Conservation (phyloP, 495 filamentous ascomycete genomes). For the Durotheca rogersii region DNA sequence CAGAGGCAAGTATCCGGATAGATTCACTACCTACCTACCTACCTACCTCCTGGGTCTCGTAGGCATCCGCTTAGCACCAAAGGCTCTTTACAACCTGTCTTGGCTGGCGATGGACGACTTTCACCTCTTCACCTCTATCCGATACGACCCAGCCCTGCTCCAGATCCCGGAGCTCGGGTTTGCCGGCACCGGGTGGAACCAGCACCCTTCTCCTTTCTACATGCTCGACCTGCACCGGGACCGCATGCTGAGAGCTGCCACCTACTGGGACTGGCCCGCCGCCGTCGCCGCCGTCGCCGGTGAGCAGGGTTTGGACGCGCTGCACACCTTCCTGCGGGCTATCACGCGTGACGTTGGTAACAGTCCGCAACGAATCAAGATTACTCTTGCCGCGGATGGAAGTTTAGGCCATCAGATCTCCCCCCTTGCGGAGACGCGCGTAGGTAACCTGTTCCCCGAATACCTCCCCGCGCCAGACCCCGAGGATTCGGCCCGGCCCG, state of each 20-base stretch:
- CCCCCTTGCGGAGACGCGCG: conserved; percentile 49
- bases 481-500: background rate
- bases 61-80: too few species aligned
- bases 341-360: conserved; percentile 21
- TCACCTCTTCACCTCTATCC: conserved; percentile 70
- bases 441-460: conserved; percentile 57
- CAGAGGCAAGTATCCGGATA: too few species aligned
- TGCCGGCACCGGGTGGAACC: conserved; percentile 43
- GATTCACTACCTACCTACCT: too few species aligned
- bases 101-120: conserved; percentile 41
- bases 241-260: conserved; percentile 71
- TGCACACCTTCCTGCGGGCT: conserved; percentile 30
- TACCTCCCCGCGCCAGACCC: conserved; percentile 37
- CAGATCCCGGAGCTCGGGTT: conserved; percentile 36
- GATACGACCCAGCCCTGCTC: conserved; percentile 68
- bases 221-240: conserved; percentile 81
- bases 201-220: conserved; percentile 68
- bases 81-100: background rate
- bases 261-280: conserved; percentile 62
- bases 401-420: conserved; percentile 50
- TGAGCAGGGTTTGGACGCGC: conserved; percentile 39
- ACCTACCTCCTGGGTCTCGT: too few species aligned
- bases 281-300: conserved; percentile 48
- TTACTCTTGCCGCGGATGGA: conserved; percentile 54
- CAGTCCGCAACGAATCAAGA: conserved; percentile 49